Base-by-base conservation (phyloP, 305 asterid genomes). In the Solanum aculeatissimum region DNA sequence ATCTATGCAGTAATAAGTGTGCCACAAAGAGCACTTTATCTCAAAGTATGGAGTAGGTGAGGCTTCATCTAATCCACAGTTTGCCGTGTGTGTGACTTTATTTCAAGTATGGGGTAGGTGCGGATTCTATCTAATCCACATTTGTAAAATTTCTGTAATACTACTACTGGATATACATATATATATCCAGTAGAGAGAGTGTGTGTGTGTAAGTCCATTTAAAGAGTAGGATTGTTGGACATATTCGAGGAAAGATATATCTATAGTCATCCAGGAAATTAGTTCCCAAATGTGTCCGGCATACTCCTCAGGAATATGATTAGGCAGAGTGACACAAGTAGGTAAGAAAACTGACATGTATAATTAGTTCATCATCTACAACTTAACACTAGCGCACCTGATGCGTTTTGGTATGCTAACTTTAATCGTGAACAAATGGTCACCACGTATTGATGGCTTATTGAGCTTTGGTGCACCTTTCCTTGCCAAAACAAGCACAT, bases 381-480 rank as follows among this genome's bases (percentile, higher is more conserved):
- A 51, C 65, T 10, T 77, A 77, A 77, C 65, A 53, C 66, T 78
- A 38, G 75, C 55, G 49, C 87, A 94, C 99, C 98, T 94, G 86
- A 95, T 88, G 35, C 97, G 94, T 88, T 94, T 95, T 38, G 99
- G 99, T 89, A 97, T 95, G 89, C 91, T 89, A 82, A 97, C 97
- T 93, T 95, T 93, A 55, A 97, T 92, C 7, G 95, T 90, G 91
- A 97, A 97, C 84, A 97, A 87, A 91, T 97, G 99, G 86, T 97
- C 99, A 29, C 99, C 99, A 29, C 99, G 98, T 88, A 95, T 95
- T 62, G 98, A 93, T 68, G 99, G 99, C 89, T 96, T 91, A 88
- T 97, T 95, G 68, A 97, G 90, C 88, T 93, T 97, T 32, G 99
- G 99, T 60, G 94, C 99, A 89, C 99, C 99, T 93, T 95, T 94